Conservation (phyloP, 805 yeast species). For the Jamesozyma jinghongensis region DNA sequence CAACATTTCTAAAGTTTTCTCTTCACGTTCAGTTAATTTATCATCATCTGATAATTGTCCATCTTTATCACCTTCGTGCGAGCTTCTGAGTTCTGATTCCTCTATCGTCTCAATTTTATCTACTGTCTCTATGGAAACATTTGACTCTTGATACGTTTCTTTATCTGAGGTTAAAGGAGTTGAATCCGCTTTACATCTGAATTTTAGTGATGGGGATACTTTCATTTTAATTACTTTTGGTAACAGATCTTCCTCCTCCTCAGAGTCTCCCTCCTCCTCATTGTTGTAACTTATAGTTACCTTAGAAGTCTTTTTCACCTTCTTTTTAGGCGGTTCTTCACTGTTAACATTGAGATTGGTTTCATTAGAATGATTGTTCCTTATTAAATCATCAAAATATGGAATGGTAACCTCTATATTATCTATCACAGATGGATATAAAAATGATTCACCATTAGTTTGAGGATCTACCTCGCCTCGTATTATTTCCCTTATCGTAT, state of each 20-base stretch:
- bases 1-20: slow-evolving; percentile 14
- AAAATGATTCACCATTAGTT: slow-evolving; percentile 35
- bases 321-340: slow-evolving; percentile 5
- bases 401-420: slow-evolving; percentile 36
- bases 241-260: slow-evolving; percentile 13
- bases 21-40: slow-evolving; percentile 10
- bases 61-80: neutral
- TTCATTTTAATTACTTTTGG: slow-evolving; percentile 13
- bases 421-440: slow-evolving; percentile 42
- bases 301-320: slow-evolving; percentile 23
- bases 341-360: neutral
- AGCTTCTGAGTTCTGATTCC: too few species aligned
- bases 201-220: slow-evolving; percentile 3
- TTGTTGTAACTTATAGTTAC: slow-evolving; percentile 32
- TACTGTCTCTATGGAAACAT: too few species aligned
- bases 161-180: neutral
- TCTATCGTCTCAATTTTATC: too few species aligned
- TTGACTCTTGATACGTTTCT: too few species aligned
- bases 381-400: slow-evolving; percentile 33
- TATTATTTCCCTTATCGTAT: slow-evolving; percentile 40
- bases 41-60: neutral
- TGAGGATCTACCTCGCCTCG: slow-evolving; percentile 37
- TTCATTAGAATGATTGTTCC: slow-evolving; percentile 5
- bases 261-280: slow-evolving; percentile 35
- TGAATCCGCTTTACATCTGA: neutral